Percentiles rank a stretch among this genome's conserved stretches.
Conservation (phyloP, 164 flowering plant species). For the Houttuynia cordata region DNA sequence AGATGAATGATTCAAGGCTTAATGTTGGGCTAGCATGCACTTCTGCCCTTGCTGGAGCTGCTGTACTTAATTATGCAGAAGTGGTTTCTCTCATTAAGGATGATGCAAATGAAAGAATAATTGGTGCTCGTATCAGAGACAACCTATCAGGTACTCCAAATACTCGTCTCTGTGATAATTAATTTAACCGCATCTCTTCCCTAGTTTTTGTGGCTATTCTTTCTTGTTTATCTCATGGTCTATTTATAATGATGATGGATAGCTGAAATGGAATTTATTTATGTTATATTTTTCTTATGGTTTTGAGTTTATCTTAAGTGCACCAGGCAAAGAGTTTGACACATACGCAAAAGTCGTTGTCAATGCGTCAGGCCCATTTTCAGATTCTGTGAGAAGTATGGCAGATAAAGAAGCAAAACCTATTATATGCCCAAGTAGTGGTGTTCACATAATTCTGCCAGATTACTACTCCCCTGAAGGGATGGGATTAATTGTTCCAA, state of each 20-base stretch:
- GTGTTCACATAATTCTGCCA: constrained; percentile 92
- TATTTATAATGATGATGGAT: no score
- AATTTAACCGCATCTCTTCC: no score
- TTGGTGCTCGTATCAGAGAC: constrained; percentile 20
- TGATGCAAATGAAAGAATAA: constrained; percentile 21
- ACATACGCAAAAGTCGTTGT: constrained; percentile 18
- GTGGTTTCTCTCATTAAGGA: constrained; percentile 74
- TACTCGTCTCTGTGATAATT: not conserved
- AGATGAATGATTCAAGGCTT: constrained; percentile 24
- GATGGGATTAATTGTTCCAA: constrained; percentile 98
- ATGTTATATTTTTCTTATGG: not conserved
- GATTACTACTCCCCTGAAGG: constrained; percentile 99
- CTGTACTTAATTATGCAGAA: constrained; percentile 94
- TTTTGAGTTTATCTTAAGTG: not conserved
- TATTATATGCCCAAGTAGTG: constrained; percentile 96
- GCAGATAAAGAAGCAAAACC: constrained; percentile 58
- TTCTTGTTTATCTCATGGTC: no score
- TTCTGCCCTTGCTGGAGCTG: constrained; percentile 96
- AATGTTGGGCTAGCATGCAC: constrained; percentile 69
- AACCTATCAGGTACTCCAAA: constrained; percentile 13
- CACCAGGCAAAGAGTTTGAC: constrained; percentile 16
- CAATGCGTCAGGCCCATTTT: constrained; percentile 98
- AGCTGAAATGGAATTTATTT: not conserved
- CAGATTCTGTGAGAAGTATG: constrained; percentile 81
- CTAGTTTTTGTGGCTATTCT: no score